phyloP scores from a whole-genome alignment of 2,329 filamentous ascomycete species.

The Erysiphe pulchra region DNA sequence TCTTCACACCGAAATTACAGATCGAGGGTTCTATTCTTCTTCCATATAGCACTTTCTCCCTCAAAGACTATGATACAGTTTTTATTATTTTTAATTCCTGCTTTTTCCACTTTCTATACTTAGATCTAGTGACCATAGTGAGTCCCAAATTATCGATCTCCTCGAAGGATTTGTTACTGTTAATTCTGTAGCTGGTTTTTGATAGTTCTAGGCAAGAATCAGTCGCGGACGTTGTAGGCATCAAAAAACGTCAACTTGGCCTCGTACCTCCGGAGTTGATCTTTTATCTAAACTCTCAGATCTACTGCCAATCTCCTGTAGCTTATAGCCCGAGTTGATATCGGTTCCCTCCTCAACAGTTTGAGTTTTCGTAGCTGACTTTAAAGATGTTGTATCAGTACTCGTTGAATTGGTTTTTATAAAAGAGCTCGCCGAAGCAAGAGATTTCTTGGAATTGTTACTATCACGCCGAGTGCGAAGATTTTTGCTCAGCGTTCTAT shows the following conservation, averaged over 20 bases:
- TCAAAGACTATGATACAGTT: too few species aligned
- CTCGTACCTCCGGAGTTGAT: conserved; percentile 1
- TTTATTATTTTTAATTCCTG: background rate
- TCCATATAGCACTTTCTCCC: too few species aligned
- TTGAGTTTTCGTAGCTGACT: conserved; percentile 6
- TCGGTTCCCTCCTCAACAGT: conserved; percentile 5
- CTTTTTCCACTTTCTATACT: conserved; percentile 1
- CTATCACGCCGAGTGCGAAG: conserved; percentile 80
- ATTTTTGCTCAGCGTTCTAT: conserved; percentile 60
- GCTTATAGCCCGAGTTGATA: background rate
- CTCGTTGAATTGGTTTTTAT: conserved; percentile 7
- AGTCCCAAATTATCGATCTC: conserved; percentile 1
- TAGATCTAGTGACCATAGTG: conserved; percentile 1
- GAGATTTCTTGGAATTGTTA: conserved; percentile 55
- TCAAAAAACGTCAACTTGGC: background rate
- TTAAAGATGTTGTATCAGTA: conserved; percentile 8
- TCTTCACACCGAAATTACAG: too few species aligned
- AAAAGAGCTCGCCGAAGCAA: conserved; percentile 16
- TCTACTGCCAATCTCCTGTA: background rate
- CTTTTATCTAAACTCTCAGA: background rate
- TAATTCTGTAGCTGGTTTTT: background rate
- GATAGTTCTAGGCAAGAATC: background rate
- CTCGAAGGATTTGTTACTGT: background rate
- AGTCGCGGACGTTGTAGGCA: background rate
- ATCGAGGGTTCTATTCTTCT: too few species aligned